A percentile compares a stretch with the other conserved stretches of the same genome.
Conservation (phyloP, 2,329 filamentous ascomycete genomes). For the Pleomassaria siparia region DNA sequence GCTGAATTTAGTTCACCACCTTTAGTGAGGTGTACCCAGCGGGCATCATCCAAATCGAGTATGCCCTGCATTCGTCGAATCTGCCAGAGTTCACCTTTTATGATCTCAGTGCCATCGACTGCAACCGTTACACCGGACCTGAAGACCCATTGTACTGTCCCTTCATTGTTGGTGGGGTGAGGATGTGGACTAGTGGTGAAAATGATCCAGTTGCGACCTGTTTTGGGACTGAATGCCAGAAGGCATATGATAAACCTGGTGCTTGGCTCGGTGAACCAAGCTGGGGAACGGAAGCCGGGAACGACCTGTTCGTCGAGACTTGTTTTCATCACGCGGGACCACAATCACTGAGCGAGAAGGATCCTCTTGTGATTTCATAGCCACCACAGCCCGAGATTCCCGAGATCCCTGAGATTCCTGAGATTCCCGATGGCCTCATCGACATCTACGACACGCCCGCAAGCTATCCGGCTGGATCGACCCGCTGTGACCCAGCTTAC, state of each 20-base stretch:
- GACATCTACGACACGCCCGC: too few relatives aligned
- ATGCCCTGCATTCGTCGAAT: neutral
- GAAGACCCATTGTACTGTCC: conserved; percentile 21
- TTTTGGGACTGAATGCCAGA: conserved; percentile 6
- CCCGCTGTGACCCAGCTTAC: too few relatives aligned
- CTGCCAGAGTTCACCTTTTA: neutral
- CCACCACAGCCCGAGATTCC: too few relatives aligned
- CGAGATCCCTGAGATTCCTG: too few relatives aligned
- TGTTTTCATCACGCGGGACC: conserved; percentile 17
- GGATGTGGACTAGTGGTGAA: conserved; percentile 6
- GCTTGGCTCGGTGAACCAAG: conserved; percentile 21
- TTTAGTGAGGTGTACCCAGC: neutral
- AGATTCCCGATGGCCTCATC: too few relatives aligned
- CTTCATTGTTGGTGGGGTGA: conserved; percentile 22
- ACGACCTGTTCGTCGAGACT: conserved; percentile 21
- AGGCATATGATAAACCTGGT: conserved; percentile 18
- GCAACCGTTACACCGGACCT: conserved; percentile 1
- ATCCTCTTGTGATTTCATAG: too few relatives aligned
- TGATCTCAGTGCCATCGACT: conserved; percentile 2
- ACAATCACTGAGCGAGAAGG: too few relatives aligned
- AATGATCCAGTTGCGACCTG: conserved; percentile 16
- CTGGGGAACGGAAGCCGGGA: conserved; percentile 16
- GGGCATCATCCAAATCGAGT: conserved; percentile 3
- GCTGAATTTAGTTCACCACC: too few relatives aligned
- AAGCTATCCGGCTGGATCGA: too few relatives aligned